Percentiles rank a stretch among this genome's conserved stretches.
Evolutionary conservation across 148 eudicot genomes (phyloP).

Genomic region (Dianthus caryophyllus): DNA sequence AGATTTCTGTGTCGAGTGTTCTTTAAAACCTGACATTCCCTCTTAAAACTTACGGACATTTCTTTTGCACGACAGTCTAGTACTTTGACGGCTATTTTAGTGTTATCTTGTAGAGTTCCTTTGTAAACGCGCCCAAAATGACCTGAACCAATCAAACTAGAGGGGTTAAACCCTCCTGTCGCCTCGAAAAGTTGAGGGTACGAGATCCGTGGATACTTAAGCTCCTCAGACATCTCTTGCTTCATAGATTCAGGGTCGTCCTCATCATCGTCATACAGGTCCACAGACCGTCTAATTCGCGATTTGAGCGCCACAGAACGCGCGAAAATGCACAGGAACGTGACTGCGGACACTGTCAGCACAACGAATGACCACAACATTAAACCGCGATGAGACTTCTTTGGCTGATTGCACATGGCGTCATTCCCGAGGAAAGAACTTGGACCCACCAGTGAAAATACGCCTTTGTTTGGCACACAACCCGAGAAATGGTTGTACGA

Average conservation of each 20-base stretch:
- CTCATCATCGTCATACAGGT: conserved; percentile 2
- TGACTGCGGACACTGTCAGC: conserved; percentile 27
- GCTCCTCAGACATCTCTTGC: conserved; percentile 43
- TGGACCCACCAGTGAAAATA: conserved; percentile 40
- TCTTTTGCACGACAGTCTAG: conserved; percentile 33
- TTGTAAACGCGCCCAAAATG: conserved; percentile 70
- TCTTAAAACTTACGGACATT: conserved; percentile 50
- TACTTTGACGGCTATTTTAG: conserved; percentile 74
- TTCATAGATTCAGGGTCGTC: conserved; percentile 33
- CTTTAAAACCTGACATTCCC: conserved; percentile 70
- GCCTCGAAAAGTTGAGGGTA: conserved; percentile 61
- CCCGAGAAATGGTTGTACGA: conserved; percentile 70
- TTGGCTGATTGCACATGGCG: conserved; percentile 52
- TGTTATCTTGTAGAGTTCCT: conserved; percentile 55
- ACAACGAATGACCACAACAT: conserved; percentile 35
- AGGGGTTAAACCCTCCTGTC: conserved; percentile 55
- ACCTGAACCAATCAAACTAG: conserved; percentile 63
- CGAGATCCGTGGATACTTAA: conserved; percentile 52
- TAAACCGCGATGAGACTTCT: conserved; percentile 22
- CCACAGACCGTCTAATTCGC: conserved; percentile 20
- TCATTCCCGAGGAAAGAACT: conserved; percentile 56
- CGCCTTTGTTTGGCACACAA: conserved; percentile 38
- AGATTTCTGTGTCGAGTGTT: conserved; percentile 63
- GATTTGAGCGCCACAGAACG: conserved; percentile 25
- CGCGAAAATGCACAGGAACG: conserved; percentile 39